phyloP scores from a whole-genome alignment of 2,329 filamentous ascomycete species.

The Colletotrichum costaricense region DNA sequence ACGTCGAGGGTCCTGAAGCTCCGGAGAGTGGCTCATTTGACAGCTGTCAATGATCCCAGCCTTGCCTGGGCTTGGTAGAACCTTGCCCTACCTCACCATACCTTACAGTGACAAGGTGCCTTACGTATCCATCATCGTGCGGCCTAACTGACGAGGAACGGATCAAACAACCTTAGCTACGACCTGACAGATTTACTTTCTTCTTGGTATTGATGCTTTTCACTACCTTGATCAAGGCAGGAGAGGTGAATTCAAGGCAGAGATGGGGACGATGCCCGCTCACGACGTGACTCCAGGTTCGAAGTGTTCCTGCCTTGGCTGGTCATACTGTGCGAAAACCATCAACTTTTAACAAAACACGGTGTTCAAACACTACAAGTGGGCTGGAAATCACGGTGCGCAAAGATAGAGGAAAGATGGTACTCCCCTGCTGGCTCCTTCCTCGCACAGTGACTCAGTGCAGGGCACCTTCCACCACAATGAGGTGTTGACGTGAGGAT shows the following conservation, averaged over 20 bases:
- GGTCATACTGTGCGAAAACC: neutral
- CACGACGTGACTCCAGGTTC: neutral
- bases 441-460: no score
- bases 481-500: no score
- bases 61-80: conserved; percentile 1
- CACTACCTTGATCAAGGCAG: neutral
- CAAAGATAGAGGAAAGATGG: neutral
- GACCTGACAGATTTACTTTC: neutral
- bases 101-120: neutral
- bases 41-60: conserved; percentile 22
- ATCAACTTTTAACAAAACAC: neutral
- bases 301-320: neutral
- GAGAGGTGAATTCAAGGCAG: neutral
- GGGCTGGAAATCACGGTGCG: conserved; percentile 2
- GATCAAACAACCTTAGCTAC: neutral
- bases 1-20: conserved; percentile 1
- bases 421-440: neutral
- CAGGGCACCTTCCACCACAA: no score
- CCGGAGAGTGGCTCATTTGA: conserved; percentile 21
- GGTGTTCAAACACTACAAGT: conserved; percentile 9
- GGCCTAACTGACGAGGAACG: neutral
- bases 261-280: neutral
- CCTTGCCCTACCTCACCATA: neutral
- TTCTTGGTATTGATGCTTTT: neutral
- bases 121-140: neutral